Conservation (phyloP, 2,329 filamentous ascomycete species). For the Fusarium globosum region DNA sequence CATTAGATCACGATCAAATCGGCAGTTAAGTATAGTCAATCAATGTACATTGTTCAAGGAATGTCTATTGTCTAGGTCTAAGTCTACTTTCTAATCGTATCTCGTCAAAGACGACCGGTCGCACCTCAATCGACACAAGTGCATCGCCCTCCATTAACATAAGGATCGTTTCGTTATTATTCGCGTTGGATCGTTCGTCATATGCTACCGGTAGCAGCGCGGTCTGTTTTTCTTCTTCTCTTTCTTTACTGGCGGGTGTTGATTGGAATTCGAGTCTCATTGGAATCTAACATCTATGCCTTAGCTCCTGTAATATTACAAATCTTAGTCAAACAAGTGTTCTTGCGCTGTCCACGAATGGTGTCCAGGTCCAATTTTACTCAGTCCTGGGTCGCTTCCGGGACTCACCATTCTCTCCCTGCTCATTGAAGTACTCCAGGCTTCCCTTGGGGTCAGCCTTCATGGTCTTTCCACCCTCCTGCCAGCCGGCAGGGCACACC, state of each 20-base stretch:
- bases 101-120: slow-evolving; percentile 16
- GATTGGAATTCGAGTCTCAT: slow-evolving; percentile 32
- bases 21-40: too few species aligned
- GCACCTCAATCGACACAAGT: neutral
- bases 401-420: slow-evolving; percentile 41
- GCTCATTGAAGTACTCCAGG: slow-evolving; percentile 58
- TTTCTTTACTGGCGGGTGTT: slow-evolving; percentile 24
- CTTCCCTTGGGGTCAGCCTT: slow-evolving; percentile 64
- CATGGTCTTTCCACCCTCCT: slow-evolving; percentile 59
- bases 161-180: slow-evolving; percentile 16
- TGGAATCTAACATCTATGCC: slow-evolving; percentile 35
- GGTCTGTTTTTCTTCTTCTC: neutral
- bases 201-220: slow-evolving; percentile 8
- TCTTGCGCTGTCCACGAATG: neutral
- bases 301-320: slow-evolving; percentile 36
- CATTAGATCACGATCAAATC: neutral
- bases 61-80: slow-evolving; percentile 32
- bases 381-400: slow-evolving; percentile 36
- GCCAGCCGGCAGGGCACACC: slow-evolving; percentile 69
- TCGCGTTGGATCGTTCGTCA: slow-evolving; percentile 18
- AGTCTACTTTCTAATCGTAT: neutral
- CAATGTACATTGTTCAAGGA: neutral
- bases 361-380: slow-evolving; percentile 5
- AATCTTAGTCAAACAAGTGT: slow-evolving; percentile 29
- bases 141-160: slow-evolving; percentile 5